phyloP scores from a whole-genome alignment of 371 early-diverging fungal species.

The Mucor piriformis region DNA sequence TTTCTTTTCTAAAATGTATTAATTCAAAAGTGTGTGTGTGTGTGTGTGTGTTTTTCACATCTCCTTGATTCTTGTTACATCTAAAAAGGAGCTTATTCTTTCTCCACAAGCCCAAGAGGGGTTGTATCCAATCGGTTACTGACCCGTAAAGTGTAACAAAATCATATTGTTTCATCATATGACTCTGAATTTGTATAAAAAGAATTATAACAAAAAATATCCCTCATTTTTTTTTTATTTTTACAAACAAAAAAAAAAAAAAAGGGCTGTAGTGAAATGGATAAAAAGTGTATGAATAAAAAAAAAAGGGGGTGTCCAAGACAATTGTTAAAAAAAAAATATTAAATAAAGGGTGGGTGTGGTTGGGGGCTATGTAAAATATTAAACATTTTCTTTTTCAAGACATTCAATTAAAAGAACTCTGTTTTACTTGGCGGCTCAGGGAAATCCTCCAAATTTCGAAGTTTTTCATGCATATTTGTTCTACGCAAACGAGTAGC shows the following conservation, averaged over 20 bases:
- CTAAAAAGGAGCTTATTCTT: no score
- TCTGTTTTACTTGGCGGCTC: conserved; percentile 28
- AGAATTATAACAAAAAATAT: no score
- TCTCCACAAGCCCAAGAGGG: neutral
- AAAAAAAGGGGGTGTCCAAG: no score
- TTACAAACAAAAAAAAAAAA: neutral
- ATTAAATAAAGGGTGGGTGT: no score
- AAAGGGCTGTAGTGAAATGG: no score
- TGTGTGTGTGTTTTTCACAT: neutral
- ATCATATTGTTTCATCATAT: neutral
- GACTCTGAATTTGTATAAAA: neutral
- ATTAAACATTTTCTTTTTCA: neutral
- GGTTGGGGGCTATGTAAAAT: no score
- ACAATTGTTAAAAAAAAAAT: no score
- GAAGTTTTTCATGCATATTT: conserved; percentile 33
- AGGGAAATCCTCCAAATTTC: conserved; percentile 37
- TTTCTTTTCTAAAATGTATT: no score
- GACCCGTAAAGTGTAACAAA: neutral
- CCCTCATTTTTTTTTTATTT: no score
- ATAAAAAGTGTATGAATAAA: no score
- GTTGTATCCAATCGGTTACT: neutral
- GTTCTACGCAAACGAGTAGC: conserved; percentile 33
- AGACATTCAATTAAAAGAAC: conserved; percentile 13
- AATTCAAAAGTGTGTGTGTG: no score
- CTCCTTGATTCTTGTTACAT: neutral